phyloP scores from a whole-genome alignment of 768 basidiomycete genomes.

The Termitomyces sp. region DNA sequence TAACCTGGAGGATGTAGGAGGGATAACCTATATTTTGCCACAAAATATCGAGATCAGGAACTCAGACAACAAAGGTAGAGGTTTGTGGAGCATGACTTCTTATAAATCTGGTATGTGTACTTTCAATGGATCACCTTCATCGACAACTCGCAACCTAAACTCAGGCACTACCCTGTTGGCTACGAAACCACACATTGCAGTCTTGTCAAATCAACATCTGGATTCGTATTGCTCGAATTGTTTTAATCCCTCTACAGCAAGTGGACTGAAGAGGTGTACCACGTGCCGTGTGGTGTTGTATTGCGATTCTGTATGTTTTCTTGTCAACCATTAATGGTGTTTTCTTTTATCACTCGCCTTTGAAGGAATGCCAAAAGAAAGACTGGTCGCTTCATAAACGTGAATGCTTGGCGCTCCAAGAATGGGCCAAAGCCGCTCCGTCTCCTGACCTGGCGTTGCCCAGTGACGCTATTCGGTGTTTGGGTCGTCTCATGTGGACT shows the following conservation, averaged over 20 bases:
- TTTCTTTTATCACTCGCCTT: neutral
- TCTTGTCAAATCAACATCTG: conserved; percentile 62
- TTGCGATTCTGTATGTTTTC: conserved; percentile 62
- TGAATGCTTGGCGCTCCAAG: conserved; percentile 72
- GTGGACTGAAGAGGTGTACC: conserved; percentile 65
- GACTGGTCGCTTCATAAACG: conserved; percentile 76
- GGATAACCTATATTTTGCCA: conserved; percentile 28
- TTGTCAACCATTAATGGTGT: neutral
- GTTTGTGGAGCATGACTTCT: conserved; percentile 36
- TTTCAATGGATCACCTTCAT: neutral
- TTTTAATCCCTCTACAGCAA: conserved; percentile 31
- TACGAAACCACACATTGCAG: conserved; percentile 55
- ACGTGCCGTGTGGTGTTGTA: conserved; percentile 71
- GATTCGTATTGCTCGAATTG: conserved; percentile 70
- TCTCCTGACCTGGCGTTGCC: conserved; percentile 50
- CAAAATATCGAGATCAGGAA: conserved; percentile 34
- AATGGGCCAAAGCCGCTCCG: conserved; percentile 51
- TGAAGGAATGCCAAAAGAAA: conserved; percentile 61
- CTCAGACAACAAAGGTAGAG: conserved; percentile 37
- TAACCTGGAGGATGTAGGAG: neutral
- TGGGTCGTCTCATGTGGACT: conserved; percentile 73
- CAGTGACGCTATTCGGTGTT: conserved; percentile 73
- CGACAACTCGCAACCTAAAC: neutral
- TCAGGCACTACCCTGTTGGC: conserved; percentile 61
- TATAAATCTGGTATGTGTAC: conserved; percentile 33